A percentile compares a stretch with the other conserved stretches of the same genome.
These are phyloP conservation scores for Ormosia emarginata DNA, from an alignment of 306 rosid genomes.

Conservation along the genomic window DNA sequence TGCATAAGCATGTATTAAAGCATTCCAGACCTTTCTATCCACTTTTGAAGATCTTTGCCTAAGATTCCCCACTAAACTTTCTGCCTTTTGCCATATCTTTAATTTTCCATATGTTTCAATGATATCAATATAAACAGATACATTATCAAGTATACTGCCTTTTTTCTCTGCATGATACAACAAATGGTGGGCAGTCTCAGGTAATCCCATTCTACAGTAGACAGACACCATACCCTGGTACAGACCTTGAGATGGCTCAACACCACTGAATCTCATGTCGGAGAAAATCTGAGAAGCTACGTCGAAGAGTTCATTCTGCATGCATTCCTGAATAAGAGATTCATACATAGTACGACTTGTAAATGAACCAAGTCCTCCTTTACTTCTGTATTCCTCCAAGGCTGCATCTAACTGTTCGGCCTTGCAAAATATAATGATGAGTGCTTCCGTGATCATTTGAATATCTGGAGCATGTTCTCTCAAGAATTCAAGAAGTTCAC, in stretches of 20 bases:
- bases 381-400: constrained; percentile 60
- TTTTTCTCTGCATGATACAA: constrained; percentile 58
- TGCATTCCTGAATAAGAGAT: constrained; percentile 66
- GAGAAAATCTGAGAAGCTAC: constrained; percentile 77
- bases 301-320: constrained; percentile 60
- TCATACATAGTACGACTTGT: constrained; percentile 66
- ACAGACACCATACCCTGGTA: constrained; percentile 62
- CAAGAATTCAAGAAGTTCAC: constrained; percentile 80
- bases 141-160: constrained; percentile 38
- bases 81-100: constrained; percentile 88
- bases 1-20: constrained; percentile 84
- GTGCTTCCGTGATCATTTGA: constrained; percentile 76
- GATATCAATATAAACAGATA: constrained; percentile 47
- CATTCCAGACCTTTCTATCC: constrained; percentile 91
- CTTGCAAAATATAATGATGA: constrained; percentile 74
- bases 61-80: constrained; percentile 77
- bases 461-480: constrained; percentile 53
- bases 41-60: constrained; percentile 48
- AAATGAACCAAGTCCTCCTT: constrained; percentile 52
- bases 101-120: constrained; percentile 78
- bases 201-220: constrained; percentile 67
- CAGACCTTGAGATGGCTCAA: constrained; percentile 57
- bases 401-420: constrained; percentile 71
- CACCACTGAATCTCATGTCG: constrained; percentile 81
- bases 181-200: constrained; percentile 86